Conservation (phyloP, 2,329 filamentous ascomycete genomes). For the Aspergillus oerlinghausenensis region DNA sequence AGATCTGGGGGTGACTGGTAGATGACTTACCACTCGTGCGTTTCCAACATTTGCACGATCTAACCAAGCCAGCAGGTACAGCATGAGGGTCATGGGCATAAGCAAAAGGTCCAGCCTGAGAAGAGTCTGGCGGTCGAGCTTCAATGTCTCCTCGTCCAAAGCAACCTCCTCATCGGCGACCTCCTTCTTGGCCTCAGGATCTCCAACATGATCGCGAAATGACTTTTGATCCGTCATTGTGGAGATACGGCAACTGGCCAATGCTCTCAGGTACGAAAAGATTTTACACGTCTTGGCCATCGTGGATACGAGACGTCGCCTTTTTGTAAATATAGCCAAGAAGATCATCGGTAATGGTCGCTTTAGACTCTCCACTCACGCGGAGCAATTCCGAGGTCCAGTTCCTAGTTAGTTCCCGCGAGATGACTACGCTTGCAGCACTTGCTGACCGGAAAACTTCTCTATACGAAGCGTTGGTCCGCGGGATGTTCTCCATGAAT, state of each 20-base stretch:
- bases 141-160: neutral
- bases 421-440: neutral
- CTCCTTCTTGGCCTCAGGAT: neutral
- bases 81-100: constrained; percentile 14
- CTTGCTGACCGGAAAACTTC: neutral
- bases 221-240: neutral
- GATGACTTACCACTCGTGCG: constrained; percentile 9
- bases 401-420: neutral
- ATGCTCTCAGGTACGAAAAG: neutral
- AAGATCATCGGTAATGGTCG: neutral
- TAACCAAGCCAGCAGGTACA: constrained; percentile 14
- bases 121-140: constrained; percentile 9
- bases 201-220: neutral
- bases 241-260: neutral
- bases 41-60: constrained; percentile 16
- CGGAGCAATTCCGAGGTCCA: neutral
- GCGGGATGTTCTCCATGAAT: neutral
- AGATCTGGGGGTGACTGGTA: no score
- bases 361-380: neutral
- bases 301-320: neutral
- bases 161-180: neutral
- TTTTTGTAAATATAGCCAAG: neutral
- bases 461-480: neutral
- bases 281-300: neutral
- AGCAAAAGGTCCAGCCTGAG: constrained; percentile 8